Percentiles rank a stretch among this genome's conserved stretches.
Conservation (phyloP, 2,329 filamentous ascomycete genomes). For the Cordyceps farinosa region DNA sequence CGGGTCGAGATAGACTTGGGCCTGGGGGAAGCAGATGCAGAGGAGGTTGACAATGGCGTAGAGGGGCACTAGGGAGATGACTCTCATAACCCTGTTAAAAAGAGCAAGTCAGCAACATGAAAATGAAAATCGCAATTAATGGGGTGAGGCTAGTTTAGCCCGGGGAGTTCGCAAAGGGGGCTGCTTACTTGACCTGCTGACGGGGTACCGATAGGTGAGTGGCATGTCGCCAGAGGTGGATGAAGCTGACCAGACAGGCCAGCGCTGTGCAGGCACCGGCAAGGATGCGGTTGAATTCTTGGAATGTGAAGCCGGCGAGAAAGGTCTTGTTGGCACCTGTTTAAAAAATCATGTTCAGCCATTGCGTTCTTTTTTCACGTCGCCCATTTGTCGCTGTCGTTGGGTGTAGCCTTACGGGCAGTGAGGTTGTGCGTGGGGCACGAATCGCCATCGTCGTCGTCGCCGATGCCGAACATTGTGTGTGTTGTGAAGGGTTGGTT, state of each 20-base stretch:
- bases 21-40: conserved; percentile 34
- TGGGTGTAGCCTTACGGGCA: conserved; percentile 8
- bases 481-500: background rate
- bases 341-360: background rate
- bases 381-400: background rate
- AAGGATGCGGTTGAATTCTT: conserved; percentile 34
- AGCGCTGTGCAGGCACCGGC: conserved; percentile 34
- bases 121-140: background rate
- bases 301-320: conserved; percentile 17
- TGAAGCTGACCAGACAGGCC: conserved; percentile 28
- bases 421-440: conserved; percentile 16
- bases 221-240: conserved; percentile 33
- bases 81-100: conserved; percentile 36
- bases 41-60: conserved; percentile 39
- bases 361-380: background rate
- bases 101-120: background rate
- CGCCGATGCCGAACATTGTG: conserved; percentile 13
- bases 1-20: conserved; percentile 38
- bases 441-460: conserved; percentile 14
- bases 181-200: conserved; percentile 38
- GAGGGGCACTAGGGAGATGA: conserved; percentile 38
- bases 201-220: conserved; percentile 39
- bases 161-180: background rate
- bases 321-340: conserved; percentile 16
- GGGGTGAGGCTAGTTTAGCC: background rate